These are phyloP conservation scores for Pestalotiopsis sp. DNA, from an alignment of 2,329 filamentous ascomycete species.

Conservation along the genomic window DNA sequence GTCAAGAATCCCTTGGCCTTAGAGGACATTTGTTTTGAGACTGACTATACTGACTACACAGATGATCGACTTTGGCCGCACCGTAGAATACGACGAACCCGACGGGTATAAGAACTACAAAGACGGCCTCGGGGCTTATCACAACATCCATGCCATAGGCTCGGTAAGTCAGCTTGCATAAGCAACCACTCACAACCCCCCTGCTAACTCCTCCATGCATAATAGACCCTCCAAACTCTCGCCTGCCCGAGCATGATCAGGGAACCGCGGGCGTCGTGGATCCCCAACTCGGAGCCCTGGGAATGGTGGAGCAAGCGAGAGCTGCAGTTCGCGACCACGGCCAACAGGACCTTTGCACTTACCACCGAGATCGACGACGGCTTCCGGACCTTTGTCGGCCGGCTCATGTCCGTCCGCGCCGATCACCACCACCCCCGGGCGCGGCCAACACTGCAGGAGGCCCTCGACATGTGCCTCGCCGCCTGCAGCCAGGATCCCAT, in stretches of 20 bases:
- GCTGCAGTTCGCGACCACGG: not conserved
- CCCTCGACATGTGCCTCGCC: not conserved
- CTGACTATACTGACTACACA: not conserved
- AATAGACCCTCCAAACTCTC: not conserved
- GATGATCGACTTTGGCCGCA: conserved; percentile 6
- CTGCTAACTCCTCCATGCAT: not conserved
- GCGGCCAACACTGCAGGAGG: not conserved
- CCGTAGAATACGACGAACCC: not conserved
- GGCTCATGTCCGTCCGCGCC: not conserved
- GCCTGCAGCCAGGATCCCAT: too few relatives aligned
- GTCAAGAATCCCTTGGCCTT: not conserved
- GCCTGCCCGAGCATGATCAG: not conserved
- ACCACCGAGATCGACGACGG: not conserved
- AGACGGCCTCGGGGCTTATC: not conserved
- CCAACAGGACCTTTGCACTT: not conserved
- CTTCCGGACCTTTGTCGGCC: not conserved
- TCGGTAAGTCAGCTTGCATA: not conserved
- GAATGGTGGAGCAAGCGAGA: not conserved
- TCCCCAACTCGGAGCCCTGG: not conserved
- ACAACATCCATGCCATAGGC: not conserved
- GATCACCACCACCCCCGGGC: not conserved
- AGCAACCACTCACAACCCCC: not conserved
- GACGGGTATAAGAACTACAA: not conserved
- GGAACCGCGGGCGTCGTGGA: not conserved
- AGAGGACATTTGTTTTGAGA: not conserved